Evolutionary conservation across 2,329 filamentous ascomycete genomes (phyloP), one percentile per base, ranked within the genome.

Genomic region (Fusarium chlamydosporum): DNA sequence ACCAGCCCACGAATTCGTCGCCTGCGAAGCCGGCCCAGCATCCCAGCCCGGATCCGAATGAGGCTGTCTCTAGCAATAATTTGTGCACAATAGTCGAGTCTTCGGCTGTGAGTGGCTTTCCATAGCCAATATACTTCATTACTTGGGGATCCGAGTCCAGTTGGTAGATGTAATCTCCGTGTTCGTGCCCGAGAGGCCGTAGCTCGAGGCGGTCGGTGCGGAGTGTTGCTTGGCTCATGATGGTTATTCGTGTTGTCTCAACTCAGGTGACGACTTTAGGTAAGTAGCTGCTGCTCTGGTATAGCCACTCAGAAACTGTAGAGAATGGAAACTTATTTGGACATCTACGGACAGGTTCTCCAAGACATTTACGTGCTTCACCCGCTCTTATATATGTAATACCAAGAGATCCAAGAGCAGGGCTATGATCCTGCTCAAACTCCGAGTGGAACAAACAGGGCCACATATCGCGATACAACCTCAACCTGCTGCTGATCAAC

Each of bases 1-100:
- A 77, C 74, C 74, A 76, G 18, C 76, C 76, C 42, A 76, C 70
- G 54, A 76, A 76, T 13, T 76, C 62, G n/a, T 68, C 74, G 3
- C 54, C 70, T 4, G 60, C 40, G 27, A 72, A 72, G 13, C 48
- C 70, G 6, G 56, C 70, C 70, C 70, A 72, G 53, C 64, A 69
- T 33, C 70, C 67, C 20, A 72, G 70, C 6, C 70, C 70, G 12
- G 67, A 56, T 7, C 65, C 67, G 9, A 65, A 50, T 4, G 64
- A 50, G 16, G 70, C 67, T 34, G 70, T 72, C 53, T 72, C 67
- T n/a, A 72, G 60, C 8, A 72, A 64, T 20, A 68, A 43, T 13
- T 69, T 72, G 67, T 71, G 70, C 10, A 72, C 70, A n/a, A 72
- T 71, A 2, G 48, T 34, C 4, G 70, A 72, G 27, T 72, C 70